Evolutionary conservation across 1,284 basidiomycete genomes (phyloP).

Genomic region (Wolfiporia cocos): DNA sequence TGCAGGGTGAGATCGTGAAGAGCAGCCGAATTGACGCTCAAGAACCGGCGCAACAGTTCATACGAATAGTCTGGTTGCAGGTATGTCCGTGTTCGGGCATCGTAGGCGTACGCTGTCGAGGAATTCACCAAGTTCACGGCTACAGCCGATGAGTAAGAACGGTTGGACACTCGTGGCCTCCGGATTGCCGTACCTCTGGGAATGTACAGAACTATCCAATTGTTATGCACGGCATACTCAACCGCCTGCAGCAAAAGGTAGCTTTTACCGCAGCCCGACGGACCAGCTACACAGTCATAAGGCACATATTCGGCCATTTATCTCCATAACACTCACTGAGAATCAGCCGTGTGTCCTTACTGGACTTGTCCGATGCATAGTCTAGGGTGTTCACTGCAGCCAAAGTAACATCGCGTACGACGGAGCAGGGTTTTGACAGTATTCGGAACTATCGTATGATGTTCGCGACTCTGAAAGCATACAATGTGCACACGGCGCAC

Average conservation of each 20-base stretch:
- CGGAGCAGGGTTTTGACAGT: slow-evolving; percentile 56
- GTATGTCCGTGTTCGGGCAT: slow-evolving; percentile 72
- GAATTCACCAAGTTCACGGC: slow-evolving; percentile 77
- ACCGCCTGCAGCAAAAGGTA: slow-evolving; percentile 78
- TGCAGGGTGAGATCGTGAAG: slow-evolving; percentile 35
- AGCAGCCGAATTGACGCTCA: slow-evolving; percentile 45
- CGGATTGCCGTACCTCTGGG: slow-evolving; percentile 54
- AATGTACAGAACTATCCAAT: slow-evolving; percentile 89
- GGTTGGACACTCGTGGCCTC: background rate
- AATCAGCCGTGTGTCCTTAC: slow-evolving; percentile 46
- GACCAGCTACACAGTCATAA: slow-evolving; percentile 49
- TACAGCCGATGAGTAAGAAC: slow-evolving; percentile 15
- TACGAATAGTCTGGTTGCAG: slow-evolving; percentile 66
- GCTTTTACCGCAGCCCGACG: slow-evolving; percentile 80
- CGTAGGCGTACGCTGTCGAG: slow-evolving; percentile 71
- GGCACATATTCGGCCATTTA: background rate
- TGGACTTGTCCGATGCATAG: slow-evolving; percentile 34
- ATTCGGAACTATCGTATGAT: slow-evolving; percentile 48
- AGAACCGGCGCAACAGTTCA: slow-evolving; percentile 54
- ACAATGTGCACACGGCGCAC: slow-evolving; percentile 30
- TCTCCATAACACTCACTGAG: slow-evolving; percentile 42
- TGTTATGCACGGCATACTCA: slow-evolving; percentile 61
- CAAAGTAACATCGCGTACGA: slow-evolving; percentile 61
- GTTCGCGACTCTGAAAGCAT: background rate
- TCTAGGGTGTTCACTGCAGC: slow-evolving; percentile 45